Evolutionary conservation across 139 green algal species (phyloP).

Genomic region (Chlorella sorokiniana): DNA sequence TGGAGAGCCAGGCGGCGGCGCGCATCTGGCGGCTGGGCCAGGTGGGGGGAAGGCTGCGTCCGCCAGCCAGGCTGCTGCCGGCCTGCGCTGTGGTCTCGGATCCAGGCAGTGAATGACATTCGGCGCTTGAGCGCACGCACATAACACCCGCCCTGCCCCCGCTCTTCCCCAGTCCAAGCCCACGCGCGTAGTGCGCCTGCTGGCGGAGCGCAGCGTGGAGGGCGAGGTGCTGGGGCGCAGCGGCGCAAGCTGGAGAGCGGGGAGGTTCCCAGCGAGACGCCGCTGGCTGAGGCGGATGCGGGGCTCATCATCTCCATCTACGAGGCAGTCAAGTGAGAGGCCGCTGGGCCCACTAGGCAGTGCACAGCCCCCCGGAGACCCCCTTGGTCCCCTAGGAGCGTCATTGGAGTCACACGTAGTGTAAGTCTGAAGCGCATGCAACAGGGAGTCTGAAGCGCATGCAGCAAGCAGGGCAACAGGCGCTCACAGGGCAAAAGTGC

Average conservation of each 20-base stretch:
- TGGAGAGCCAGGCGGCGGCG: conserved; percentile 62
- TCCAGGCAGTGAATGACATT: neutral
- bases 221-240: conserved; percentile 30
- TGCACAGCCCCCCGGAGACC: neutral
- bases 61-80: no score
- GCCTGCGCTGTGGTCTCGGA: neutral
- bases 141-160: neutral
- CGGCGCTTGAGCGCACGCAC: neutral
- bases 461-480: neutral
- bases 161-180: conserved; percentile 41
- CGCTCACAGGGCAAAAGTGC: neutral
- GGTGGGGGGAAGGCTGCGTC: neutral
- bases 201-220: conserved; percentile 49
- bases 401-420: no score
- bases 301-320: conserved; percentile 28
- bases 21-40: conserved; percentile 63
- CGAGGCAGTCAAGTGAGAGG: conserved; percentile 21
- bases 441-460: neutral
- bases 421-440: neutral
- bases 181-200: conserved; percentile 55
- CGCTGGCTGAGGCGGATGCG: conserved; percentile 19
- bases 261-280: neutral
- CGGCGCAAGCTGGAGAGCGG: conserved; percentile 39
- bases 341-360: neutral
- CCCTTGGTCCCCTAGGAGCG: no score